Conservation (phyloP, 345 rosid species). For the Populus nigra region DNA sequence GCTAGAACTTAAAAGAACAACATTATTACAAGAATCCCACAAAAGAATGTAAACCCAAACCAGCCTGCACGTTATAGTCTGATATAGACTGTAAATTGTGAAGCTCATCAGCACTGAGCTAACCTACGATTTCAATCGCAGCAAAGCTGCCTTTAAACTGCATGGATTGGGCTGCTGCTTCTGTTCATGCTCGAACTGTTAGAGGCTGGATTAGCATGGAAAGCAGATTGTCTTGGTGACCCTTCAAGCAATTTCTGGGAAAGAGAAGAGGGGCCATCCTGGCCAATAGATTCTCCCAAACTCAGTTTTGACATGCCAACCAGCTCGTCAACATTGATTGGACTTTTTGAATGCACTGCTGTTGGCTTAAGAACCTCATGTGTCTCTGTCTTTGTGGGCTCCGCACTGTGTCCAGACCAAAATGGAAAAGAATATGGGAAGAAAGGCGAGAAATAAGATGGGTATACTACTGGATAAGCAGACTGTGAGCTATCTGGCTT, state of each 20-base stretch:
- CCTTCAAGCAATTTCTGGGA: constrained; percentile 27
- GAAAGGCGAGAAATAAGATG: constrained; percentile 53
- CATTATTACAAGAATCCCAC: constrained; percentile 18
- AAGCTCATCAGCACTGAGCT: constrained; percentile 21
- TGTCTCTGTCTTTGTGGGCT: constrained; percentile 22
- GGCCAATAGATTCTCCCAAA: constrained; percentile 25
- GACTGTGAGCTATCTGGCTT: constrained; percentile 47
- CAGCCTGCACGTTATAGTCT: constrained; percentile 36
- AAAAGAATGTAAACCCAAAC: constrained; percentile 32
- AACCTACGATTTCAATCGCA: constrained; percentile 20
- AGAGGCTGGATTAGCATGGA: constrained; percentile 26
- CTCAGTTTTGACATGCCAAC: constrained; percentile 37
- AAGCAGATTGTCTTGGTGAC: constrained; percentile 32
- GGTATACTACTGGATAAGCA: constrained; percentile 33
- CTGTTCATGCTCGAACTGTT: constrained; percentile 17
- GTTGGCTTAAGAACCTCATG: constrained; percentile 36
- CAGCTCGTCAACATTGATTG: constrained; percentile 32
- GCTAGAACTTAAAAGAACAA: constrained; percentile 21
- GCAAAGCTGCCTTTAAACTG: constrained; percentile 20
- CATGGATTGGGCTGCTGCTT: constrained; percentile 28
- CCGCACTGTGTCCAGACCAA: constrained; percentile 40
- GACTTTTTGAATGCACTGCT: constrained; percentile 33
- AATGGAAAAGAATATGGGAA: constrained; percentile 23
- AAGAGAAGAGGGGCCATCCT: constrained; percentile 27
- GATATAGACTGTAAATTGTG: constrained; percentile 32